Conservation (phyloP, 31 red algal genomes). For the Asparagopsis taxiformis region DNA sequence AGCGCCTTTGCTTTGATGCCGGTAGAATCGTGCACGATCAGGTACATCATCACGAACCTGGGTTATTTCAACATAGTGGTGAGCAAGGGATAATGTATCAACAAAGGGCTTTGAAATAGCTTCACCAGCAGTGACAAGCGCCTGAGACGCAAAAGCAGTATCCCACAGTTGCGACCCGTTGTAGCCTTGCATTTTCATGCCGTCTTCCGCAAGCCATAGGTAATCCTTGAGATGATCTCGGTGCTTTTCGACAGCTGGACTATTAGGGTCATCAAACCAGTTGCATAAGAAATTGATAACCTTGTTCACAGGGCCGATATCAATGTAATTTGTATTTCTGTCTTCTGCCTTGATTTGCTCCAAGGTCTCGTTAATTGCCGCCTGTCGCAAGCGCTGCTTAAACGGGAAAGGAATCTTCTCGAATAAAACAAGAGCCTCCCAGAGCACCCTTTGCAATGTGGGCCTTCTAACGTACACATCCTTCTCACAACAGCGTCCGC, state of each 20-base stretch:
- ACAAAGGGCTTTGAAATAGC: constrained; percentile 40
- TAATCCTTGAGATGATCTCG: constrained; percentile 90
- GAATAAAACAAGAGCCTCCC: constrained; percentile 71
- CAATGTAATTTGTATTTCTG: constrained; percentile 77
- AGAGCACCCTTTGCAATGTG: constrained; percentile 77
- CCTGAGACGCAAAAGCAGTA: constrained; percentile 96
- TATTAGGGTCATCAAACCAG: constrained; percentile 85
- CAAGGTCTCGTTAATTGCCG: constrained; percentile 76
- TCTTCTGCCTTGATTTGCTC: constrained; percentile 81
- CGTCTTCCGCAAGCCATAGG: constrained; percentile 99
- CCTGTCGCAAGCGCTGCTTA: constrained; percentile 53
- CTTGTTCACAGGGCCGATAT: constrained; percentile 99
- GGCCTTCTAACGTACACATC: constrained; percentile 91
- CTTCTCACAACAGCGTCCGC: constrained; percentile 76
- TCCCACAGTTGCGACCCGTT: constrained; percentile 99
- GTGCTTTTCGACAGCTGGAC: constrained; percentile 68
- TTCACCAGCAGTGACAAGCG: constrained; percentile 48
- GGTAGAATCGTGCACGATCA: constrained; percentile 81
- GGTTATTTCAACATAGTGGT: constrained; percentile 86
- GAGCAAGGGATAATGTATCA: constrained; percentile 64
- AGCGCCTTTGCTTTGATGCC: constrained; percentile 91
- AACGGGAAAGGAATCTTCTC: constrained; percentile 80
- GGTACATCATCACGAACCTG: constrained; percentile 91
- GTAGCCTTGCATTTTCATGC: constrained; percentile 99
- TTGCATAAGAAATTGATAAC: constrained; percentile 85